These are phyloP conservation scores for Chloromonas sp. DNA, from an alignment of 163 green algal genomes.

Conservation along the genomic window DNA sequence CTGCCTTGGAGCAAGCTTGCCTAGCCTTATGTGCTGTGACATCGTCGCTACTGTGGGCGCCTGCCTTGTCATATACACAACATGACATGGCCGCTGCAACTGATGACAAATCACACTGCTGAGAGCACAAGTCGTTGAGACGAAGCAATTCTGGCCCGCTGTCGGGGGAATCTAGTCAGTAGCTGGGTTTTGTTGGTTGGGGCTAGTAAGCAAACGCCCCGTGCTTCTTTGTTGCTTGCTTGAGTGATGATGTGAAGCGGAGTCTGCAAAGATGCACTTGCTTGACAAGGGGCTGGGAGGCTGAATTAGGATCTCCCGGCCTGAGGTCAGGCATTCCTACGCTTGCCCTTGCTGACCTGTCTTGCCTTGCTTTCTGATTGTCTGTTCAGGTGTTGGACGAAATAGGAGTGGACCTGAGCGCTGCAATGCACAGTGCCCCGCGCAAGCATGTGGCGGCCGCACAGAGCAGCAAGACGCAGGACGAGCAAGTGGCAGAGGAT, in stretches of 20 bases:
- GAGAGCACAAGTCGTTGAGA: too few relatives aligned
- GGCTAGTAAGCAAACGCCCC: neutral
- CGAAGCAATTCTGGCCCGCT: neutral
- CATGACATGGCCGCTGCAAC: too few relatives aligned
- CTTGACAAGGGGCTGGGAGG: neutral
- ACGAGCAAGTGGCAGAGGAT: conserved; percentile 7
- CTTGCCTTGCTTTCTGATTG: neutral
- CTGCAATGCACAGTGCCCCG: conserved; percentile 36
- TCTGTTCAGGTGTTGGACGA: conserved; percentile 72
- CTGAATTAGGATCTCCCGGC: neutral
- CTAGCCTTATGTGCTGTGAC: neutral
- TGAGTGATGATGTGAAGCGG: too few relatives aligned
- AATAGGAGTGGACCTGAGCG: conserved; percentile 68
- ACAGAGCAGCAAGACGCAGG: neutral
- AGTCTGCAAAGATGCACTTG: neutral
- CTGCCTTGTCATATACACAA: too few relatives aligned
- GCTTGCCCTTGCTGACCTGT: neutral
- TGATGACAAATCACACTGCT: too few relatives aligned
- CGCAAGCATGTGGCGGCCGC: conserved; percentile 13
- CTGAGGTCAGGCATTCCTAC: neutral
- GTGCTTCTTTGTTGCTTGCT: neutral
- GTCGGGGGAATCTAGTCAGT: neutral
- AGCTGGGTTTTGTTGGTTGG: neutral
- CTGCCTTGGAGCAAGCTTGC: neutral
- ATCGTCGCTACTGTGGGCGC: neutral